phyloP scores from a whole-genome alignment of 1,284 basidiomycete genomes.

The Apiotrichum gamsii region DNA sequence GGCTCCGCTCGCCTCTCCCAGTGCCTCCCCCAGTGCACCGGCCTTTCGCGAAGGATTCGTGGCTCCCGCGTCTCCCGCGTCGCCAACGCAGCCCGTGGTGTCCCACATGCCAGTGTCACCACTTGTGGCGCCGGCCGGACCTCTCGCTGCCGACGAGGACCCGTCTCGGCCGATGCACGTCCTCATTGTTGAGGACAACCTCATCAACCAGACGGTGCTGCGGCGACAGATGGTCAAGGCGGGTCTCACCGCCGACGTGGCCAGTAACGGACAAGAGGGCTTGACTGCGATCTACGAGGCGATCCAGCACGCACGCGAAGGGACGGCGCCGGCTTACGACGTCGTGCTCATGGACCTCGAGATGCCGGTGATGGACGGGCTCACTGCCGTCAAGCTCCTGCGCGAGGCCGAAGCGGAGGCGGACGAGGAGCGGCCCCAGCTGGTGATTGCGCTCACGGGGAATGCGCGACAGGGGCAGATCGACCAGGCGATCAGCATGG shows the following conservation, averaged over 20 bases:
- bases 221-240: slow-evolving; percentile 46
- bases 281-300: slow-evolving; percentile 19
- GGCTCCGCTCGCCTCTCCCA: no score
- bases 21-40: no score
- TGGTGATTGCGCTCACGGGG: slow-evolving; percentile 43
- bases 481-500: slow-evolving; percentile 24
- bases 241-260: slow-evolving; percentile 37
- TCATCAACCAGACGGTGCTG: slow-evolving; percentile 49
- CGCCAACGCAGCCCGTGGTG: no score
- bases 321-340: slow-evolving; percentile 10
- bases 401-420: slow-evolving; percentile 33
- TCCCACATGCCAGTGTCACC: no score
- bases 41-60: no score
- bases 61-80: no score
- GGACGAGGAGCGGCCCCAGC: slow-evolving; percentile 19
- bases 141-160: not conserved
- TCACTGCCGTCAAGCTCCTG: slow-evolving; percentile 36
- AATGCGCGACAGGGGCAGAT: slow-evolving; percentile 38
- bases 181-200: slow-evolving; percentile 47
- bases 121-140: no score
- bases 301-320: not conserved
- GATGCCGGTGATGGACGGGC: slow-evolving; percentile 44
- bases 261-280: slow-evolving; percentile 47
- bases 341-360: slow-evolving; percentile 28
- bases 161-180: slow-evolving; percentile 19